Conservation (phyloP, 1,139 yeast species). For the Kodamaea sp. region DNA sequence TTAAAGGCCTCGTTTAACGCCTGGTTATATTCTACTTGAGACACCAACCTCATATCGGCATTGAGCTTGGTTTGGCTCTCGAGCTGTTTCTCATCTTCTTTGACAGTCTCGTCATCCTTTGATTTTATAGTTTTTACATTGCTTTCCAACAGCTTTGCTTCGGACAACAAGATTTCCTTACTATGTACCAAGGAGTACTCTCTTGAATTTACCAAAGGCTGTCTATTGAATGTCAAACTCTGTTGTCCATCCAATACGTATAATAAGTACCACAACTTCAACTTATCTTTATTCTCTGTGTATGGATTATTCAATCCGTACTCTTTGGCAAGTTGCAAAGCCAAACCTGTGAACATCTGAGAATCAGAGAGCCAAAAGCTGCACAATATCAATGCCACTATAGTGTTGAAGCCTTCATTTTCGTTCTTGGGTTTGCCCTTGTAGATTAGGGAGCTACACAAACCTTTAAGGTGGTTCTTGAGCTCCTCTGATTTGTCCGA, state of each 20-base stretch:
- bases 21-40: slow-evolving; percentile 72
- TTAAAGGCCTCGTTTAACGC: slow-evolving; percentile 61
- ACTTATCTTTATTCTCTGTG: slow-evolving; percentile 38
- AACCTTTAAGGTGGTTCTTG: slow-evolving; percentile 43
- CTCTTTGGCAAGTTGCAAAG: slow-evolving; percentile 62
- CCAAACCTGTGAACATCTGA: slow-evolving; percentile 67
- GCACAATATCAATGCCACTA: slow-evolving; percentile 63
- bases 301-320: slow-evolving; percentile 48
- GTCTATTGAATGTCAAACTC: slow-evolving; percentile 59
- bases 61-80: slow-evolving; percentile 3
- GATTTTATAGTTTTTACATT: not conserved
- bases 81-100: not conserved
- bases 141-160: not conserved
- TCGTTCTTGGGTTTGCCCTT: slow-evolving; percentile 44
- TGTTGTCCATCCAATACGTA: slow-evolving; percentile 72
- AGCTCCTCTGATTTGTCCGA: slow-evolving; percentile 38
- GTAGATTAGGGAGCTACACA: slow-evolving; percentile 50
- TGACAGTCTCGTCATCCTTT: not conserved
- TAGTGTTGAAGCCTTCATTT: slow-evolving; percentile 57
- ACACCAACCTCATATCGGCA: slow-evolving; percentile 61
- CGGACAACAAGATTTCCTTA: slow-evolving; percentile 30
- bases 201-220: slow-evolving; percentile 51
- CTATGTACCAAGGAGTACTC: slow-evolving; percentile 48
- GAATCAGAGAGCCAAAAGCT: slow-evolving; percentile 71
- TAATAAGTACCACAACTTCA: slow-evolving; percentile 68